phyloP scores from a whole-genome alignment of 306 rosid species.

The Cucumis hystrix region DNA sequence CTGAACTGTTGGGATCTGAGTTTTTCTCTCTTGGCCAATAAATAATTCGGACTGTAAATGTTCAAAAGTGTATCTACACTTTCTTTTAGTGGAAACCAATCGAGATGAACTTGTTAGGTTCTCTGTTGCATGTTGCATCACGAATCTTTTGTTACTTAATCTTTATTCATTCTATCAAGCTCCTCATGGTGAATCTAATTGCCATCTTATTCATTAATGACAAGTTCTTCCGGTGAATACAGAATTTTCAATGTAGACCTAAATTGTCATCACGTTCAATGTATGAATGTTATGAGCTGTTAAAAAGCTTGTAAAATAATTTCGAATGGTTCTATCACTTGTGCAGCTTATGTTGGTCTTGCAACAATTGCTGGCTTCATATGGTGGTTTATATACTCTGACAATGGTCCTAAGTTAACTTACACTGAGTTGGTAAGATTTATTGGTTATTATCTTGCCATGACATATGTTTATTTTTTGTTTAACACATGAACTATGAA shows the following conservation, averaged over 20 bases:
- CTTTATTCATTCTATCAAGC: neutral
- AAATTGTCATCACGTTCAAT: neutral
- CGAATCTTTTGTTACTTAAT: neutral
- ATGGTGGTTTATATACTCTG: slow-evolving; percentile 96
- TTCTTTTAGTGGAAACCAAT: neutral
- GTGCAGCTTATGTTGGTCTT: slow-evolving; percentile 95
- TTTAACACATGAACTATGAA: neutral
- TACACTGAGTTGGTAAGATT: slow-evolving; percentile 76
- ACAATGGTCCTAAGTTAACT: slow-evolving; percentile 75
- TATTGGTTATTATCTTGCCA: neutral
- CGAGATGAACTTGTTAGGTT: neutral
- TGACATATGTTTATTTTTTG: neutral
- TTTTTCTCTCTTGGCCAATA: neutral
- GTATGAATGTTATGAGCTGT: neutral
- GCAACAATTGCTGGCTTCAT: slow-evolving; percentile 91
- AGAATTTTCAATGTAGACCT: neutral
- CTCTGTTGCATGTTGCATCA: neutral
- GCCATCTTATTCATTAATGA: neutral
- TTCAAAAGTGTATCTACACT: neutral
- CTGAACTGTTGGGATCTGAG: neutral
- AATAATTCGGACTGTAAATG: neutral
- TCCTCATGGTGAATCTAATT: neutral
- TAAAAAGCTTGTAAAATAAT: neutral
- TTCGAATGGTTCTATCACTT: slow-evolving; percentile 15
- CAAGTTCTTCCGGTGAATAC: neutral